Evolutionary conservation across 192 early-diverging fungal species (phyloP), one percentile per base, ranked within the genome.

Genomic region (Entomortierella lignicola): DNA sequence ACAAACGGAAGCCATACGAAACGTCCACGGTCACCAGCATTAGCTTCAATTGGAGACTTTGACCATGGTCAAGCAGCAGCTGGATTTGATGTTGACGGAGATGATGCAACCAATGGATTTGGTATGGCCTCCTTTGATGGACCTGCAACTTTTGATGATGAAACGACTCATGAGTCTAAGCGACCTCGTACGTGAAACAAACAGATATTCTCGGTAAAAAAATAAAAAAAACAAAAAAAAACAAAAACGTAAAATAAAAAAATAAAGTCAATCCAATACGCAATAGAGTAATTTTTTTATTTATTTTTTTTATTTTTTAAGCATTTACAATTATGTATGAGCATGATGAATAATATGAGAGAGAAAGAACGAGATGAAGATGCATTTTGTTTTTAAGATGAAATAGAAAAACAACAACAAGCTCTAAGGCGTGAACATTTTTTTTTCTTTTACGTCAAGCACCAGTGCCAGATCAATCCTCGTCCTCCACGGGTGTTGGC

Each of bases 401-500:
- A n/a, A n/a, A n/a, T n/a, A n/a, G n/a, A n/a, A n/a, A n/a, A n/a
- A n/a, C n/a, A n/a, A n/a, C n/a, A n/a, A n/a, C n/a, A 42, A 12
- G 23, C 17, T 32, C 43, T 21, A 65, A 53, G 25, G 23, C 20
- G n/a, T 20, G 1, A n/a, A 23, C 37, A 18, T 37, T 2, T 26
- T 44, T 47, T 30, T 44, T 39, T 21, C 32, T 51, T 65, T 47
- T 47, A 79, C 7, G 68, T 79, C 23, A 79, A 32, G 67, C 74
- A 77, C 74, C 74, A 77, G 55, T 77, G 74, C 74, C 74, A 77
- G 61, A 77, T 69, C 66, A 77, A 58, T 3, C 74, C 74, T 61
- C 67, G 74, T 18, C 74, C 74, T 25, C 74, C 74, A 30, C 74
- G 74, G 6, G 23, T 11, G 30, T 55, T 57, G 29, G 51, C 74